Conservation (phyloP, 345 rosid genomes). For the Linum tenue region DNA sequence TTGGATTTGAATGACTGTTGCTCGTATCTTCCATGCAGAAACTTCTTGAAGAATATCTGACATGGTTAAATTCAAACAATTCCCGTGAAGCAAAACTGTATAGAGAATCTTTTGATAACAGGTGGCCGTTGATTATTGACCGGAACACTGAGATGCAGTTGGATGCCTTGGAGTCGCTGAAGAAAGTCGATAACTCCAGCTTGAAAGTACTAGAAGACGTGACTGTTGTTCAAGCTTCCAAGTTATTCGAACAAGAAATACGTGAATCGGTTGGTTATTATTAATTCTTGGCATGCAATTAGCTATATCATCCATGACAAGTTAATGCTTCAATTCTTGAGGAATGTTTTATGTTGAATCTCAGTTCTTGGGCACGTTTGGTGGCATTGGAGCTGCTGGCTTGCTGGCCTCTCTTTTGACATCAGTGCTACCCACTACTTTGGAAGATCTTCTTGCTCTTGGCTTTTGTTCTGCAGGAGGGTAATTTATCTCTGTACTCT, state of each 20-base stretch:
- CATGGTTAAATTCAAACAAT: constrained; percentile 67
- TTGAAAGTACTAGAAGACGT: constrained; percentile 46
- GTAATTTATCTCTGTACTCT: constrained; percentile 27
- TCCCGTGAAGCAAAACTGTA: constrained; percentile 50
- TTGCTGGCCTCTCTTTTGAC: constrained; percentile 86
- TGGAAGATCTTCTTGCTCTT: constrained; percentile 92
- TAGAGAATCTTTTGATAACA: constrained; percentile 61
- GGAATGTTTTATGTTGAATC: constrained; percentile 12
- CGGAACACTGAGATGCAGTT: constrained; percentile 27
- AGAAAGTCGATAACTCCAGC: constrained; percentile 44
- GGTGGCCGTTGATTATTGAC: constrained; percentile 49
- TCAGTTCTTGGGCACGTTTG: constrained; percentile 73
- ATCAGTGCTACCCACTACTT: constrained; percentile 68
- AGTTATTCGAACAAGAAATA: constrained; percentile 57
- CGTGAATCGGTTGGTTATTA: constrained; percentile 61
- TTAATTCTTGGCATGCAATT: too few relatives aligned
- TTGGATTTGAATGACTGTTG: neutral
- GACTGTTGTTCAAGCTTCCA: constrained; percentile 50
- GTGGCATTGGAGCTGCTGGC: constrained; percentile 90
- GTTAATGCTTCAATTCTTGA: constrained; percentile 11
- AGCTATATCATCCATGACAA: too few relatives aligned
- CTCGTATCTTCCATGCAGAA: constrained; percentile 27
- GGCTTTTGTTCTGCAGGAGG: constrained; percentile 98
- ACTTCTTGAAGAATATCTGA: constrained; percentile 52
- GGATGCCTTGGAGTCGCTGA: constrained; percentile 41